Conservation (phyloP, 371 early-diverging fungal species). For the Mortierella polycephala region DNA sequence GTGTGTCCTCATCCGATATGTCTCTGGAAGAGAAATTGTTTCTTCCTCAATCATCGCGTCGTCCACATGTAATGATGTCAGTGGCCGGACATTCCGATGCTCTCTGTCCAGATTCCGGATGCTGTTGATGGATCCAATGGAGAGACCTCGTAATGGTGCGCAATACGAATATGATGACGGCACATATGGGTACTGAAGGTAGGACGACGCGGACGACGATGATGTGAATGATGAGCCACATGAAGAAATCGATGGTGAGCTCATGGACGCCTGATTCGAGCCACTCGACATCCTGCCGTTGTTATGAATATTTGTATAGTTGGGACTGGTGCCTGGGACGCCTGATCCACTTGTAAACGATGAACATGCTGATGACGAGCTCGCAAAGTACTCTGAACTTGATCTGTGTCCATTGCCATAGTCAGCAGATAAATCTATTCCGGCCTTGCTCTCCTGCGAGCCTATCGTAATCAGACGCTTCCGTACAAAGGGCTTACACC, state of each 20-base stretch:
- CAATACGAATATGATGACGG: slow-evolving; percentile 13
- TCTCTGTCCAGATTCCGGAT: slow-evolving; percentile 40
- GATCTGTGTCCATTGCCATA: not conserved
- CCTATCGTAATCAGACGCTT: slow-evolving; percentile 7
- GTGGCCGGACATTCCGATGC: slow-evolving; percentile 13
- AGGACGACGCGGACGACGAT: not conserved
- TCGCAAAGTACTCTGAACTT: slow-evolving; percentile 9
- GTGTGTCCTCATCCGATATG: slow-evolving; percentile 29
- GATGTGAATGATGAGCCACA: slow-evolving; percentile 2
- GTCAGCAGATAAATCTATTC: too few relatives aligned
- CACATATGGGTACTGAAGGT: not conserved
- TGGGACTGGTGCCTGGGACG: not conserved
- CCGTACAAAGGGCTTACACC: slow-evolving; percentile 37
- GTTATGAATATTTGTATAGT: not conserved
- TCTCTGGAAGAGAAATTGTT: slow-evolving; percentile 10
- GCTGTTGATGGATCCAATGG: slow-evolving; percentile 41
- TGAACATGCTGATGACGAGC: slow-evolving; percentile 6
- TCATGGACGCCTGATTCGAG: too few relatives aligned
- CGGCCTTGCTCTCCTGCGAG: too few relatives aligned
- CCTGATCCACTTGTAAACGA: not conserved
- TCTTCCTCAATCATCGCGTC: slow-evolving; percentile 15
- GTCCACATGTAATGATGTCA: slow-evolving; percentile 20
- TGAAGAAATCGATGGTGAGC: slow-evolving; percentile 8
- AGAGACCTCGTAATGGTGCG: slow-evolving; percentile 23
- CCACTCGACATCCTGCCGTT: not conserved